These are phyloP conservation scores for Paecilomyces formosus DNA, from an alignment of 2,329 filamentous ascomycete species.

Conservation along the genomic window DNA sequence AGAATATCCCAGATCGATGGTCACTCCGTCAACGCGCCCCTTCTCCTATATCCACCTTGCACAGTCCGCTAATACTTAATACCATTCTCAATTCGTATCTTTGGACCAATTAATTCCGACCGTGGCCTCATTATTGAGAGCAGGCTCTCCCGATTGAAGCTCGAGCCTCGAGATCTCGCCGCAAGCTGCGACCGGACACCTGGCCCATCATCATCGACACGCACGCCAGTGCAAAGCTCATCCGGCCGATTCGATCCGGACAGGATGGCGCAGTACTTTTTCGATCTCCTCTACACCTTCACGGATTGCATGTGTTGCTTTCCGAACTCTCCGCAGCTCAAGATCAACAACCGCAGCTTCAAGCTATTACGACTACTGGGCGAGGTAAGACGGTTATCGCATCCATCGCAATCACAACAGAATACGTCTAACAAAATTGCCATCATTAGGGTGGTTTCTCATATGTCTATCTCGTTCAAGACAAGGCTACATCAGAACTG, in stretches of 20 bases:
- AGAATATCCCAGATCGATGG: not conserved
- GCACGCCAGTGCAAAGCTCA: not conserved
- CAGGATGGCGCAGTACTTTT: conserved; percentile 71
- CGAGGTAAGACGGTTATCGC: conserved; percentile 53
- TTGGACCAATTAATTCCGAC: not conserved
- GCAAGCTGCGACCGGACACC: not conserved
- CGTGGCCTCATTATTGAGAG: not conserved
- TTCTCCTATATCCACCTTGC: not conserved
- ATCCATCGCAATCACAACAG: not conserved
- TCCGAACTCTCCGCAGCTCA: conserved; percentile 84
- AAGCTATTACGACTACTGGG: conserved; percentile 91
- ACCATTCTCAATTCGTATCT: not conserved
- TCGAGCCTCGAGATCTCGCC: not conserved
- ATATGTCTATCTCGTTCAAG: conserved; percentile 97
- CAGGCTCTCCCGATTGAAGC: not conserved
- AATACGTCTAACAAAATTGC: not conserved
- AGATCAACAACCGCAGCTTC: conserved; percentile 91
- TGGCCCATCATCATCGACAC: not conserved
- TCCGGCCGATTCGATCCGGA: not conserved
- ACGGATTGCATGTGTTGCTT: conserved; percentile 97
- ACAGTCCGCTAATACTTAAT: not conserved
- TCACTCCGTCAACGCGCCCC: not conserved
- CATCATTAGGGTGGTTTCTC: conserved; percentile 79
- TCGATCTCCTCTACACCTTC: conserved; percentile 84
- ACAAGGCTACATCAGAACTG: conserved; percentile 71